phyloP scores from a whole-genome alignment of 805 yeast genomes.

The Torulaspora indica region DNA sequence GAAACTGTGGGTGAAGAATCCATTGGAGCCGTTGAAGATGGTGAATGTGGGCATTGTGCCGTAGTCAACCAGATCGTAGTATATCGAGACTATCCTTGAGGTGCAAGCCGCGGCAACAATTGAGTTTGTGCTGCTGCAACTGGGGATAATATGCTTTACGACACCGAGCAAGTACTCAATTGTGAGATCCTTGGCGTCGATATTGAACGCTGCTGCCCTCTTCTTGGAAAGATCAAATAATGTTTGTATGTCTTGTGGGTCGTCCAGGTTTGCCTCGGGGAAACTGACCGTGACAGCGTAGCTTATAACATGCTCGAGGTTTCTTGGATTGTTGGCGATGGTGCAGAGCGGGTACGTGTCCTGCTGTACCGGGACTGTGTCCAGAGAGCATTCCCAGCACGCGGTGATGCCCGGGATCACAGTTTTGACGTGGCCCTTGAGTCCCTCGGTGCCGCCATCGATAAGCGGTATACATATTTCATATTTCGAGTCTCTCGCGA shows the following conservation, averaged over 20 bases:
- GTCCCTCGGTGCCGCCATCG: constrained; percentile 96
- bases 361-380: constrained; percentile 52
- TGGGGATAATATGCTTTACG: constrained; percentile 86
- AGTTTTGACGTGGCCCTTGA: constrained; percentile 84
- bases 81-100: constrained; percentile 75
- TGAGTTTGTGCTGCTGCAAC: constrained; percentile 92
- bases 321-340: constrained; percentile 87
- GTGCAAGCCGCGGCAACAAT: constrained; percentile 85
- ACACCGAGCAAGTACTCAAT: constrained; percentile 73
- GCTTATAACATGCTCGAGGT: constrained; percentile 92
- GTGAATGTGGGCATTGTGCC: constrained; percentile 70
- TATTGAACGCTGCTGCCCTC: constrained; percentile 63
- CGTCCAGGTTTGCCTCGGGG: constrained; percentile 69
- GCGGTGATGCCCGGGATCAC: constrained; percentile 81
- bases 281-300: constrained; percentile 79
- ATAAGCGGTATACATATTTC: constrained; percentile 59
- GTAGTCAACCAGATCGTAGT: constrained; percentile 53
- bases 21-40: constrained; percentile 82
- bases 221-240: constrained; percentile 49
- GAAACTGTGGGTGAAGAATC: constrained; percentile 71
- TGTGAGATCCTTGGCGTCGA: constrained; percentile 62
- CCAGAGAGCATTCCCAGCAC: constrained; percentile 89
- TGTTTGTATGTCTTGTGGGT: constrained; percentile 59
- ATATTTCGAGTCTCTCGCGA: constrained; percentile 53
- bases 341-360: constrained; percentile 84